Conservation (phyloP, 2,329 filamentous ascomycete genomes). For the Phialemoniopsis sp. region DNA sequence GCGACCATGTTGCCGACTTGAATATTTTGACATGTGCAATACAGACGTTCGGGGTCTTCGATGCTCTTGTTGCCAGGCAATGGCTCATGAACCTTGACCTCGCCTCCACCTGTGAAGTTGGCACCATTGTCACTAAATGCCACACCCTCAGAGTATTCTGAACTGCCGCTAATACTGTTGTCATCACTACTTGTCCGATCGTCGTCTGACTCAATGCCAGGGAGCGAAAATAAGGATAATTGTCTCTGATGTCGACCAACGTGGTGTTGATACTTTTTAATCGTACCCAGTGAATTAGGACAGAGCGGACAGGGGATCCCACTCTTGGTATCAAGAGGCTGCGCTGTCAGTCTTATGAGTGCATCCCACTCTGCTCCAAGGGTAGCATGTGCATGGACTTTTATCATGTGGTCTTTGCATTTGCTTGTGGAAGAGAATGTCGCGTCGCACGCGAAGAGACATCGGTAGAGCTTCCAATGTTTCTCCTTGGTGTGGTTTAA, state of each 20-base stretch:
- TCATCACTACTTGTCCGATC: no score
- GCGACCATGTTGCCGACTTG: no score
- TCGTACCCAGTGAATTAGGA: slow-evolving; percentile 6
- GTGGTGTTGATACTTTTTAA: slow-evolving; percentile 15
- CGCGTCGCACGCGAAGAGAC: slow-evolving; percentile 7
- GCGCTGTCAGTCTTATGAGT: slow-evolving; percentile 4
- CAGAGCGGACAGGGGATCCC: slow-evolving; percentile 12
- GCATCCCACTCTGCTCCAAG: background rate
- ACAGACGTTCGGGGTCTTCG: no score
- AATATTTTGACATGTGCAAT: no score
- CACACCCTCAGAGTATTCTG: no score
- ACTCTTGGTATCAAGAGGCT: background rate
- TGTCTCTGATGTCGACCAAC: slow-evolving; percentile 17
- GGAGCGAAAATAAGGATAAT: slow-evolving; percentile 14
- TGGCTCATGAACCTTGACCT: no score
- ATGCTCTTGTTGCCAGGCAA: no score
- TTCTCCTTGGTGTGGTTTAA: slow-evolving; percentile 13
- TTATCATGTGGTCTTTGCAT: slow-evolving; percentile 6
- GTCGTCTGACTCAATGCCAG: no score
- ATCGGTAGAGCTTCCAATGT: slow-evolving; percentile 15
- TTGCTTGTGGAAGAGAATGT: background rate
- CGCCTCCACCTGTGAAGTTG: no score
- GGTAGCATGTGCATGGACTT: slow-evolving; percentile 2
- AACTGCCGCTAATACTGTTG: no score
- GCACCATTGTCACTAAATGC: no score